Base-by-base conservation (phyloP, 805 yeast species). In the Candida andamanensis region DNA sequence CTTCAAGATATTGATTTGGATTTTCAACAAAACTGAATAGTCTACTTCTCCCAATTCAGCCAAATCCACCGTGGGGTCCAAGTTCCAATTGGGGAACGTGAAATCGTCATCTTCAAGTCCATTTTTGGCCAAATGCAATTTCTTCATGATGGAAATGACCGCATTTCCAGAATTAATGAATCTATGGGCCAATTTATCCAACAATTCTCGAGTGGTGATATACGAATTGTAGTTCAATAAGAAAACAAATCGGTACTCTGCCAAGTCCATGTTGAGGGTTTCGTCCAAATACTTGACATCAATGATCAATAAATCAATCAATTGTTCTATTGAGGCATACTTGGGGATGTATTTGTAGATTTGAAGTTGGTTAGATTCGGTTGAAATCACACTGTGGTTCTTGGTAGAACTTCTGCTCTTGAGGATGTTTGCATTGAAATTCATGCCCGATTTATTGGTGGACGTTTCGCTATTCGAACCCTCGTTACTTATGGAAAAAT, bases 1-100 rank as follows among this genome's bases (percentile, higher is more conserved):
- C 50, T 85, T 94, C 37, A 87, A 62, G 19, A 87, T 76, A 24
- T 94, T 94, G 23, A 82, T 67, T 50, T 87, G 92, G 26, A 89
- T 83, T 48, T 80, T 85, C 8, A 82, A 78, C 27, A 85, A 78
- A 33, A 76, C 69, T 27, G 69, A 70, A 69, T 80, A 78, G 44
- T 80, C 82, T 20, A 81, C 65, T 3, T 71, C 70, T 0, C 69
- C 70, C 24, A 63, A 47, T 11, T 49, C 57, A 12, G 56, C 60
- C 17, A 72, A 61, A 26, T 63, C 62, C 4, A 58, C 56, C 3
- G 51, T 40, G 4, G 47, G 39, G 36, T 64, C 69, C 17, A 56
- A 36, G 21, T 64, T 66, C 92, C 92, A 83, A 24, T 72, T 71
- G 1, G 86, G 87, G 45, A 74, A 74, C 13, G 49, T 37, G n/a